Conservation (phyloP, 208 protist species). For the Leishmania lainsoni region DNA sequence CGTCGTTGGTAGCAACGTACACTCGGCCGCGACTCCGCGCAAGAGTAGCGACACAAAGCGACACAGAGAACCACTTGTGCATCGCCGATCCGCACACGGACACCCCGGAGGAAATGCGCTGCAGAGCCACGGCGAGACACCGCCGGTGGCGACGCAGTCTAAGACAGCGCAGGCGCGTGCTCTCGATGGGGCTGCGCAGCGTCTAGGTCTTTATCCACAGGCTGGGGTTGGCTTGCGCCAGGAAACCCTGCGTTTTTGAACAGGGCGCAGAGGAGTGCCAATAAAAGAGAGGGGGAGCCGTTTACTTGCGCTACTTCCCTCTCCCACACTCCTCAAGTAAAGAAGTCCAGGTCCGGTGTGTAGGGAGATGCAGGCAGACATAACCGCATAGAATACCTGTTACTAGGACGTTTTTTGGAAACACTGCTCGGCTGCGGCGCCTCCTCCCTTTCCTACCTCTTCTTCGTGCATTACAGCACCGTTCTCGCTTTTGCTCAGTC, state of each 20-base stretch:
- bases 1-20: slow-evolving; percentile 15
- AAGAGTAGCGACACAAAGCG: neutral
- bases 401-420: neutral
- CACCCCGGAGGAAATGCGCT: neutral
- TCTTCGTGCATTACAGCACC: no score
- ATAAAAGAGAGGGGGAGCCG: neutral
- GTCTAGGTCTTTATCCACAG: neutral
- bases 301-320: no score
- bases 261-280: neutral
- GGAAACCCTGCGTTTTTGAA: slow-evolving; percentile 44
- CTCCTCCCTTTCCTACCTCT: neutral
- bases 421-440: no score
- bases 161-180: slow-evolving; percentile 12
- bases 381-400: no score
- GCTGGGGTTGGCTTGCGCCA: slow-evolving; percentile 30
- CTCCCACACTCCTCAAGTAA: no score
- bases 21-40: neutral
- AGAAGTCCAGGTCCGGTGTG: neutral
- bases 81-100: slow-evolving; percentile 8
- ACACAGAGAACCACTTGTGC: neutral
- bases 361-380: neutral
- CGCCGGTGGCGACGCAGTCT: neutral
- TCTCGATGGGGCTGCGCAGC: neutral
- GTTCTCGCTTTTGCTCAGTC: neutral
- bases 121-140: neutral